phyloP scores from a whole-genome alignment of 208 protist species.

The Naegleria fowleri region DNA sequence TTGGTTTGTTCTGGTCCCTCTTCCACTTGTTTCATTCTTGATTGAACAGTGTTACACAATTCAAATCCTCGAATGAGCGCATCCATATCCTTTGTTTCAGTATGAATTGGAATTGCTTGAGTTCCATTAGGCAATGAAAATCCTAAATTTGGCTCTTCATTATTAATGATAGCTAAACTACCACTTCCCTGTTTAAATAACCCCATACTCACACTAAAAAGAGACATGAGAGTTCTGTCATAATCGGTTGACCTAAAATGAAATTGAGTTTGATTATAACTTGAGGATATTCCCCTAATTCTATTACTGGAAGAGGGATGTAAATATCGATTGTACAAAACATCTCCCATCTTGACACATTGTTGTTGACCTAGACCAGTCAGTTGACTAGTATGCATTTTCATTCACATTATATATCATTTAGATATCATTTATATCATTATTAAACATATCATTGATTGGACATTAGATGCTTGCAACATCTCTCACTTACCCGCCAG shows the following conservation, averaged over 20 bases:
- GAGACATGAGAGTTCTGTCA: neutral
- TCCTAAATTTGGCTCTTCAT: neutral
- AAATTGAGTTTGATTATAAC: neutral
- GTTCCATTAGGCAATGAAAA: neutral
- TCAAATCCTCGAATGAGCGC: neutral
- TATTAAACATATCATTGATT: too few relatives aligned
- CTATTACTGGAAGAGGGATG: neutral
- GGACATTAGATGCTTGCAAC: too few relatives aligned
- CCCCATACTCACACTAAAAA: neutral
- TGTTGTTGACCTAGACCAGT: neutral
- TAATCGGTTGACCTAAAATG: neutral
- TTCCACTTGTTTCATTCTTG: neutral
- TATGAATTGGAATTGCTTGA: neutral
- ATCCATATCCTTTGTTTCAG: neutral
- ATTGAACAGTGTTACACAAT: neutral
- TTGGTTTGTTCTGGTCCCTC: neutral
- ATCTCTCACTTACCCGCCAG: neutral
- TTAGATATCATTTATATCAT: too few relatives aligned
- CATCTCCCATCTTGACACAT: neutral
- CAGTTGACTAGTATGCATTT: neutral
- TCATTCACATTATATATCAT: too few relatives aligned
- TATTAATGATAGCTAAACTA: neutral
- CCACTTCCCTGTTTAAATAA: neutral
- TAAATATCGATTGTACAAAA: neutral
- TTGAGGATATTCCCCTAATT: neutral